These are phyloP conservation scores for Backusella tuberculispora DNA, from an alignment of 192 early-diverging fungal species.

Conservation along the genomic window DNA sequence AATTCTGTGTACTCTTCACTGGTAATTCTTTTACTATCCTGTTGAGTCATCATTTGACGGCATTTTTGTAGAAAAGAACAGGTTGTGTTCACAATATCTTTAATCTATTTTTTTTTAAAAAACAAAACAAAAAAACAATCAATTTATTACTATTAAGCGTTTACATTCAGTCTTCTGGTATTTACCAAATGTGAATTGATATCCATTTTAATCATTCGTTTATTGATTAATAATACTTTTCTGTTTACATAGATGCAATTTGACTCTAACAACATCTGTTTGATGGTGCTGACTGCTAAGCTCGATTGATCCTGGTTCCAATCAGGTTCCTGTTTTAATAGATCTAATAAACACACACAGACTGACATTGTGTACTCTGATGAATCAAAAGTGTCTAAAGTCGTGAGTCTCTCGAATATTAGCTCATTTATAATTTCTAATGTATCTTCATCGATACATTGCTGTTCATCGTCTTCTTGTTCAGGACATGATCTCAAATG, in stretches of 20 bases:
- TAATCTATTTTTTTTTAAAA: not conserved
- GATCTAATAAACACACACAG: not conserved
- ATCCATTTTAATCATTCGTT: not conserved
- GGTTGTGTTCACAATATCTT: not conserved
- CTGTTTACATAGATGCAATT: not conserved
- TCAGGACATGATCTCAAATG: not conserved
- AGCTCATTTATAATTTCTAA: not conserved
- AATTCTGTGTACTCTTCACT: constrained; percentile 21
- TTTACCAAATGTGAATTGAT: not conserved
- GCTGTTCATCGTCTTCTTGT: not conserved
- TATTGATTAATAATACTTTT: not conserved
- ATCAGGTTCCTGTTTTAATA: not conserved
- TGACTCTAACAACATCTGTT: not conserved
- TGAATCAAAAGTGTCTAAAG: not conserved
- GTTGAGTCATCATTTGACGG: not conserved
- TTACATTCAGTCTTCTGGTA: not conserved
- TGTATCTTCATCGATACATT: not conserved
- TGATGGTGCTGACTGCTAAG: not conserved
- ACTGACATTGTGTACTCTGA: not conserved
- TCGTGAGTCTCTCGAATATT: not conserved
- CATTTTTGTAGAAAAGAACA: not conserved
- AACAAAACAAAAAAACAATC: not conserved
- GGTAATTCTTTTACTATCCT: not conserved
- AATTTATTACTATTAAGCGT: not conserved
- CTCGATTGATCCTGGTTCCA: not conserved